Base-by-base conservation (phyloP, 371 early-diverging fungal species). In the Phascolomyces articulosus region DNA sequence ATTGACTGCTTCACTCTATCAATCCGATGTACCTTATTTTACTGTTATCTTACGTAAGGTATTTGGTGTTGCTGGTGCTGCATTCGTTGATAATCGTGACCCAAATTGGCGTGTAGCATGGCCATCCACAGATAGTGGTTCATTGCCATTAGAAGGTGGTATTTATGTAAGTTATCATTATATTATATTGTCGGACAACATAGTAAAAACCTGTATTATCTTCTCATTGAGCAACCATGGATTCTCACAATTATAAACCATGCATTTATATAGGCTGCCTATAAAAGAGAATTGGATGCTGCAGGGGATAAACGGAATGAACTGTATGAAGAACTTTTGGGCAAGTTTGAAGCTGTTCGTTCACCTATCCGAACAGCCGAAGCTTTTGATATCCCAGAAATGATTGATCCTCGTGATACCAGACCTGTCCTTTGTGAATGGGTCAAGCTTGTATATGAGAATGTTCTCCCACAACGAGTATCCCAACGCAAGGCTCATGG, bases 31-130 rank as follows among this genome's bases (percentile, higher is more conserved):
- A 10, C 82, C 78, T 24, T 74, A 78, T 44, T 81, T 78, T 61
- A 76, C 69, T 26, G 75, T 81, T 47, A 65, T 81, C 2, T 58
- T 81, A 24, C 78, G 82, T 29, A 78, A 76, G 60, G 77, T 78
- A 7, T 81, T 81, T 73, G 82, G 82, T 63, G 82, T 81, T 23
- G 82, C 79, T 2, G 82, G 82, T 41, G 82, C 74, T n/a, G 79
- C 82, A 29, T 78, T 81, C 67, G 79, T 81, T 18, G 79, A 77
- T 51, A 77, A 78, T 41, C 73, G 79, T 29, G 55, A 73, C 4
- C 77, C 79, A 4, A 81, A 81, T 49, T 71, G 74, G 75, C 73
- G 79, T 10, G 68, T 78, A 18, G 74, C 74, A 4, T 81, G 79
- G 79, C 82, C 82, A 4, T 68, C 72, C 54, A 77, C 72, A n/a